A percentile compares a stretch with the other conserved stretches of the same genome.
phyloP scores from a whole-genome alignment of 2,329 filamentous ascomycete species.

The Botrytis byssoidea region DNA sequence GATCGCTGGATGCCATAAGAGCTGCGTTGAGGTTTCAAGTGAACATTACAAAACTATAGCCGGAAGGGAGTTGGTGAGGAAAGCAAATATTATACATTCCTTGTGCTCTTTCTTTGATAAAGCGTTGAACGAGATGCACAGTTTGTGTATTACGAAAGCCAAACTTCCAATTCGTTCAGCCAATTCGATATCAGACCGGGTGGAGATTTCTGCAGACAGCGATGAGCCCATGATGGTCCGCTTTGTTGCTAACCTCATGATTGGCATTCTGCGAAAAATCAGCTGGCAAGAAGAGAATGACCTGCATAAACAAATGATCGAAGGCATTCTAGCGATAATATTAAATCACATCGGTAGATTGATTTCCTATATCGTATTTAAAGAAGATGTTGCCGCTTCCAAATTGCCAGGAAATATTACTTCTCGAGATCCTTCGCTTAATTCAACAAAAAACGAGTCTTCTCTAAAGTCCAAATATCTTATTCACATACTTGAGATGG shows the following conservation, averaged over 20 bases:
- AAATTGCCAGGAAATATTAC: not conserved
- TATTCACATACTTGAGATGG: not conserved
- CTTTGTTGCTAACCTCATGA: not conserved
- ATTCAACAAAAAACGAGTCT: not conserved
- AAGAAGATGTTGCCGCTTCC: not conserved
- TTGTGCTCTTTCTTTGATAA: conserved; percentile 1
- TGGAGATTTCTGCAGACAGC: not conserved
- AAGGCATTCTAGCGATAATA: conserved; percentile 43
- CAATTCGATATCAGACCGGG: not conserved
- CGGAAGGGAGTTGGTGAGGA: not conserved
- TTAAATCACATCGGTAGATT: conserved; percentile 43
- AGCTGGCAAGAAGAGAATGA: not conserved
- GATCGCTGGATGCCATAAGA: not conserved
- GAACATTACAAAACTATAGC: not conserved
- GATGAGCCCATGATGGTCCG: not conserved
- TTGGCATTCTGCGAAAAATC: not conserved
- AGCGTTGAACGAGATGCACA: not conserved
- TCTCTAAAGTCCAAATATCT: not conserved
- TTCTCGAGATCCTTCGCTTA: no score
- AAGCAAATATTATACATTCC: not conserved
- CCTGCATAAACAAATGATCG: conserved; percentile 36
- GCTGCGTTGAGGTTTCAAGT: not conserved
- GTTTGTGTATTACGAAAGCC: not conserved
- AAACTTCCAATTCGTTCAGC: not conserved
- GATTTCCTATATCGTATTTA: conserved; percentile 27